Base-by-base conservation (phyloP, 345 rosid species). In the Citrus mangshanensis region DNA sequence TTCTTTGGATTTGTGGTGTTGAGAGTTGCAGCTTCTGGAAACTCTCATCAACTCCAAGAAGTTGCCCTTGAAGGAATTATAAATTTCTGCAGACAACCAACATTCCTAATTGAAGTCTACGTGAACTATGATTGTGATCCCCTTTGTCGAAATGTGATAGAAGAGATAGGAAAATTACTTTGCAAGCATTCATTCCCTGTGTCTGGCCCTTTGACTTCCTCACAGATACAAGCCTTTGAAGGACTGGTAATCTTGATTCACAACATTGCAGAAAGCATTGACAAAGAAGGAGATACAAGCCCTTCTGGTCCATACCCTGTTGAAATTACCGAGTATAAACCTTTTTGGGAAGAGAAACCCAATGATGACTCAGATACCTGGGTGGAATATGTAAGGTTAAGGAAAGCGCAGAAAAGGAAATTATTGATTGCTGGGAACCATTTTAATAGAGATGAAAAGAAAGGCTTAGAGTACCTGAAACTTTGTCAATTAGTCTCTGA, bases 161-260 rank as follows among this genome's bases (percentile, higher is more conserved):
- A 93, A 82, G 96, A 93, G 40, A 86, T 89, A 0, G 97, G 97
- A 14, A 96, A 91, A 79, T 83, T 96, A 85, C 87, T 96, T 0
- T 96, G 99, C 82, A 90, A 88, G 81, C 93, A 90, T 18, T 89
- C 99, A 4, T 96, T 92, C 72, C 97, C 97, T 2, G 88, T 89
- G 4, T 78, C 90, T 22, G 90, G 89, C 54, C 93, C 92, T 19
- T 78, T 88, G 75, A 87, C 90, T 28, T 77, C 90, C 42, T 51
- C 89, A 7, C 99, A 96, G 68, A 77, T 94, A 76, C 98, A 96
- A 87, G 96, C 99, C 8, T 96, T 96, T 71, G 99, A 96, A 87
- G 99, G 98, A 40, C 84, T 96, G 22, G 86, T 91, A 35, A 91
- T 93, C 73, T 73, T 94, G 83, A 82, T 91, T 68, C 97, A 93